Percentiles rank a stretch among this genome's conserved stretches.
phyloP scores from a whole-genome alignment of 768 basidiomycete species.

The Mycena alexandri region DNA sequence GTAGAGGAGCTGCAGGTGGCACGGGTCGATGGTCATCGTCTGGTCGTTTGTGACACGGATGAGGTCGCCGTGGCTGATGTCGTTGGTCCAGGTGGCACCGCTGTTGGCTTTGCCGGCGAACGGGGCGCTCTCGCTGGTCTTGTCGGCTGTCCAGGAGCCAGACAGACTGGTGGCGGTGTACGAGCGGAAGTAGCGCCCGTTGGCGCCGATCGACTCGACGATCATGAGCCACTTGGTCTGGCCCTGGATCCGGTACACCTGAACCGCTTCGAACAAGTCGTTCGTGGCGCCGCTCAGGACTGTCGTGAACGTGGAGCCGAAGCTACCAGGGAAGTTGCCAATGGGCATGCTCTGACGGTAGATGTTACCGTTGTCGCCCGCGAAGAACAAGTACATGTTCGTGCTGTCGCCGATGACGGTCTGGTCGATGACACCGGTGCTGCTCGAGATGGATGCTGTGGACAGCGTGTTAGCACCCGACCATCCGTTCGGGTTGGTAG shows the following conservation, averaged over 20 bases:
- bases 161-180: conserved; percentile 32
- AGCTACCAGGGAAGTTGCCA: conserved; percentile 28
- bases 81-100: conserved; percentile 35
- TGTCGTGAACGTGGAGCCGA: conserved; percentile 12
- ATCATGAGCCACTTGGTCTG: conserved; percentile 33
- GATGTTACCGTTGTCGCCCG: conserved; percentile 32
- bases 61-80: conserved; percentile 37
- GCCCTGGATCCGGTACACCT: conserved; percentile 32
- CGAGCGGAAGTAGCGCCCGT: conserved; percentile 38
- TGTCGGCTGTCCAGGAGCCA: conserved; percentile 28
- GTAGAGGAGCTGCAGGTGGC: conserved; percentile 35
- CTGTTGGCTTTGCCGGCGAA: conserved; percentile 37
- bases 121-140: conserved; percentile 23
- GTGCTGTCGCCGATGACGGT: conserved; percentile 32
- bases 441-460: conserved; percentile 19
- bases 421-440: conserved; percentile 30
- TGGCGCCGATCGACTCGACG: conserved; percentile 34
- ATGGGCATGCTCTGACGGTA: conserved; percentile 33
- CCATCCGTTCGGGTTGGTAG: conserved; percentile 33
- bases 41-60: conserved; percentile 33
- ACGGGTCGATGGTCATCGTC: conserved; percentile 34
- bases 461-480: conserved; percentile 8
- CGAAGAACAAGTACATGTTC: conserved; percentile 37
- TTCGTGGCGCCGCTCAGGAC: conserved; percentile 22
- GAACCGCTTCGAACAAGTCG: conserved; percentile 35